Conservation (phyloP, 2,329 filamentous ascomycete genomes). For the Macrophomina phaseolina region DNA sequence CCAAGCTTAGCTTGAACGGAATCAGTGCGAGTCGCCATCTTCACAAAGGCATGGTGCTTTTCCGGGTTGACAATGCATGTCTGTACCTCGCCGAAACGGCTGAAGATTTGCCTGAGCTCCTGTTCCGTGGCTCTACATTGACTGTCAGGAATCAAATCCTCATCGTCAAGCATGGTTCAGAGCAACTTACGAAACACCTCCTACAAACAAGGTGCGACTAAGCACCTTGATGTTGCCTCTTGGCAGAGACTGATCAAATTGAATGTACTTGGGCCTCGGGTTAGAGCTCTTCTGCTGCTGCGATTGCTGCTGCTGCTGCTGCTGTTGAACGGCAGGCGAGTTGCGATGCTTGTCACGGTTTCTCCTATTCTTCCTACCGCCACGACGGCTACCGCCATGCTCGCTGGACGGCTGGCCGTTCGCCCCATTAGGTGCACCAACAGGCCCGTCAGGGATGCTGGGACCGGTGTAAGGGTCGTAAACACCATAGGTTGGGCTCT, state of each 20-base stretch:
- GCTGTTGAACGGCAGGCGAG: conserved; percentile 25
- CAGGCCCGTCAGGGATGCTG: conserved; percentile 33
- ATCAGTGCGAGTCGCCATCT: conserved; percentile 91
- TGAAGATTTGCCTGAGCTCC: conserved; percentile 82
- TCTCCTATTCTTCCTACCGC: conserved; percentile 56
- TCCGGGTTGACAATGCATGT: conserved; percentile 98
- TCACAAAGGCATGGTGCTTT: conserved; percentile 97
- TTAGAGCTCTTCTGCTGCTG: conserved; percentile 31
- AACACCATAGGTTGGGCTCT: conserved; percentile 73
- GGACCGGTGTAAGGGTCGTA: conserved; percentile 68
- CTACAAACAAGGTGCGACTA: conserved; percentile 94
- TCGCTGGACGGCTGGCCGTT: conserved; percentile 8
- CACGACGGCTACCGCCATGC: conserved; percentile 63
- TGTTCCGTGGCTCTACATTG: conserved; percentile 65
- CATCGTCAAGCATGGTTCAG: background rate
- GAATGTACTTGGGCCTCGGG: conserved; percentile 71
- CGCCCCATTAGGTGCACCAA: background rate
- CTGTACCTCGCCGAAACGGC: conserved; percentile 83
- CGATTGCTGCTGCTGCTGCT: conserved; percentile 10
- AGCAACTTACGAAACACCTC: conserved; percentile 82
- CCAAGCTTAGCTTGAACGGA: conserved; percentile 82
- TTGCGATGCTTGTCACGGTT: conserved; percentile 41
- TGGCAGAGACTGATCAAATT: conserved; percentile 76
- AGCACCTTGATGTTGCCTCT: conserved; percentile 85
- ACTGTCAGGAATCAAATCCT: conserved; percentile 17